These are phyloP conservation scores for Euphorbia peplus DNA, from an alignment of 345 rosid genomes.

Conservation along the genomic window DNA sequence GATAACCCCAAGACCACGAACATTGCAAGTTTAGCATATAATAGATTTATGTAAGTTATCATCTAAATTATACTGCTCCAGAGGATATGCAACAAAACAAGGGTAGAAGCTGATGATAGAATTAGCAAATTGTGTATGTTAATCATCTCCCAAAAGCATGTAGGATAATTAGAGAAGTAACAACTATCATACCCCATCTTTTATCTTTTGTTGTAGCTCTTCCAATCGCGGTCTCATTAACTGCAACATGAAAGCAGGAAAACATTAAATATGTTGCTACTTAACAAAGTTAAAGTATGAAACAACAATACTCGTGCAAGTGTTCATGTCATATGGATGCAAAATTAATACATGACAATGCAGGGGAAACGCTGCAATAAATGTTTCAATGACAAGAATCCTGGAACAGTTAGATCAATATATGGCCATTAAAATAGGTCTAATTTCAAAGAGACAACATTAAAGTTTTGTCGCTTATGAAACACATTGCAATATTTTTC, in stretches of 20 bases:
- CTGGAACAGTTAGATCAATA: background rate
- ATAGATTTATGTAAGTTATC: background rate
- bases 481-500: too few relatives aligned
- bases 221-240: slow-evolving; percentile 62
- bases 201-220: slow-evolving; percentile 53
- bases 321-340: background rate
- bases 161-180: slow-evolving; percentile 6
- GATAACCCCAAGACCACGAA: background rate
- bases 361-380: background rate
- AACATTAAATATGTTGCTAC: background rate
- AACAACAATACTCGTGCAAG: background rate
- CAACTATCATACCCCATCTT: slow-evolving; percentile 41
- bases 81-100: background rate
- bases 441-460: background rate
- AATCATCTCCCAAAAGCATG: background rate
- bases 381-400: background rate
- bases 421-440: background rate
- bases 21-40: background rate
- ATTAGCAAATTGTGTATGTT: too few relatives aligned
- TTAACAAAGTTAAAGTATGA: background rate
- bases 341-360: background rate
- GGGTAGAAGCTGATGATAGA: background rate
- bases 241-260: slow-evolving; percentile 52
- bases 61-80: background rate
- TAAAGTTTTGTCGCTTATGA: background rate